Evolutionary conservation across 2,329 filamentous ascomycete genomes (phyloP).

Genomic region (Alternaria angustiovoidea): DNA sequence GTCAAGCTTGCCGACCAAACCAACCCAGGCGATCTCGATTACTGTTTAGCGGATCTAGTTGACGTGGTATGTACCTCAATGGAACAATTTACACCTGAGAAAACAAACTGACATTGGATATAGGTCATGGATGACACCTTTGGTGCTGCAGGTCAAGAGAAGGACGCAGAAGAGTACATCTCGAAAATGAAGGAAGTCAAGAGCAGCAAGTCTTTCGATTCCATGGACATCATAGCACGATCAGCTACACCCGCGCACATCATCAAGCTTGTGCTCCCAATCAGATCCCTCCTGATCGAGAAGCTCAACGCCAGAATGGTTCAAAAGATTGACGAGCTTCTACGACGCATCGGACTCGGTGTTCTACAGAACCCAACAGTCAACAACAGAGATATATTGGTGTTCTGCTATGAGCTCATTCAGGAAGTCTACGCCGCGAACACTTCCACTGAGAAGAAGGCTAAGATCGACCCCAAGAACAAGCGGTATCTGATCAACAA

Average conservation of each 20-base stretch:
- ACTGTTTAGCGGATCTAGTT: constrained; percentile 81
- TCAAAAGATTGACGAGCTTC: constrained; percentile 87
- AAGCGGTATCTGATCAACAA: constrained; percentile 80
- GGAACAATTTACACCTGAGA: background rate
- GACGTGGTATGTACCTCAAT: constrained; percentile 61
- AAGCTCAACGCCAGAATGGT: constrained; percentile 84
- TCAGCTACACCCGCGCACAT: constrained; percentile 79
- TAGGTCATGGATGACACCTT: constrained; percentile 94
- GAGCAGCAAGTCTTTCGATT: constrained; percentile 97
- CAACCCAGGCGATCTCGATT: constrained; percentile 84
- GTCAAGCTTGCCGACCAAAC: constrained; percentile 77
- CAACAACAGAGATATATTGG: constrained; percentile 80
- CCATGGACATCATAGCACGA: constrained; percentile 90
- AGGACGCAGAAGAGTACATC: constrained; percentile 94
- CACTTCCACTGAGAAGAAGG: constrained; percentile 53
- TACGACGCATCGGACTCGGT: constrained; percentile 83
- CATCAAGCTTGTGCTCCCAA: constrained; percentile 76
- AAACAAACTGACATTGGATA: background rate
- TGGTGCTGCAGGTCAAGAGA: constrained; percentile 89
- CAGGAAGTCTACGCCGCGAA: constrained; percentile 79
- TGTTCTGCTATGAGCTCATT: constrained; percentile 95
- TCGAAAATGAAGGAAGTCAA: constrained; percentile 98
- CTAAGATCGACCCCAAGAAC: constrained; percentile 54
- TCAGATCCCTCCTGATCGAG: constrained; percentile 81
- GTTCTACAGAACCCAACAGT: constrained; percentile 82